Percentiles rank a stretch among this genome's conserved stretches.
phyloP scores from a whole-genome alignment of 2,329 filamentous ascomycete species.

The Colletotrichum musicola region DNA sequence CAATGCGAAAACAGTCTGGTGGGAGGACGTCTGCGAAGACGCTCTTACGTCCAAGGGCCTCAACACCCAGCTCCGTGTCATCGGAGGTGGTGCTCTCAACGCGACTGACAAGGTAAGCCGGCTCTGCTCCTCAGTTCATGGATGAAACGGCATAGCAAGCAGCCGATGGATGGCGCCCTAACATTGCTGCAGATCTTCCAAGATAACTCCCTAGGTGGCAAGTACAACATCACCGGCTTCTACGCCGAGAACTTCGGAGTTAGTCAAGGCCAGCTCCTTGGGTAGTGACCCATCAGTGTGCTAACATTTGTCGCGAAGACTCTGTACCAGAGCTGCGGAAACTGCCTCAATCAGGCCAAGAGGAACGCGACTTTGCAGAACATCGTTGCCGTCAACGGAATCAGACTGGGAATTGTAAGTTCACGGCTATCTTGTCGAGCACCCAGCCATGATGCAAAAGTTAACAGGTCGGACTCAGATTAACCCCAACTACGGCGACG shows the following conservation, averaged over 20 bases:
- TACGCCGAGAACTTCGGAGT: constrained; percentile 45
- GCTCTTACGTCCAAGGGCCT: constrained; percentile 46
- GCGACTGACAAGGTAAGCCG: constrained; percentile 46
- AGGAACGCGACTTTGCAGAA: constrained; percentile 45
- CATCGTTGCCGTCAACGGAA: constrained; percentile 44
- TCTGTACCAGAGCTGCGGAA: constrained; percentile 47
- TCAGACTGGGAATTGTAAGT: constrained; percentile 44
- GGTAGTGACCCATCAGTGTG: no score
- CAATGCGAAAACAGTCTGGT: constrained; percentile 42
- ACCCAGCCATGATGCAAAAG: neutral
- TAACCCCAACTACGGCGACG: constrained; percentile 47
- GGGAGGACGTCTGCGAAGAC: constrained; percentile 48
- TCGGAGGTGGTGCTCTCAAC: constrained; percentile 45
- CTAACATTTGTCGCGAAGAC: constrained; percentile 25
- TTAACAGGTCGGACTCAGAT: constrained; percentile 37
- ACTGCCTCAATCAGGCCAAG: constrained; percentile 46
- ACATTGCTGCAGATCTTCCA: constrained; percentile 43
- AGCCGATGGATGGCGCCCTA: neutral
- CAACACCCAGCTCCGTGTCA: constrained; percentile 46
- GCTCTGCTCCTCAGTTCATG: no score
- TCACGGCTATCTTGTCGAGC: no score
- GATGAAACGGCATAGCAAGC: no score
- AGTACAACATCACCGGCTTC: constrained; percentile 49
- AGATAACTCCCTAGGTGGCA: constrained; percentile 47
- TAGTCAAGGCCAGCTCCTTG: neutral